Conservation (phyloP, 495 filamentous ascomycete genomes). For the Amniculicola lignicola region DNA sequence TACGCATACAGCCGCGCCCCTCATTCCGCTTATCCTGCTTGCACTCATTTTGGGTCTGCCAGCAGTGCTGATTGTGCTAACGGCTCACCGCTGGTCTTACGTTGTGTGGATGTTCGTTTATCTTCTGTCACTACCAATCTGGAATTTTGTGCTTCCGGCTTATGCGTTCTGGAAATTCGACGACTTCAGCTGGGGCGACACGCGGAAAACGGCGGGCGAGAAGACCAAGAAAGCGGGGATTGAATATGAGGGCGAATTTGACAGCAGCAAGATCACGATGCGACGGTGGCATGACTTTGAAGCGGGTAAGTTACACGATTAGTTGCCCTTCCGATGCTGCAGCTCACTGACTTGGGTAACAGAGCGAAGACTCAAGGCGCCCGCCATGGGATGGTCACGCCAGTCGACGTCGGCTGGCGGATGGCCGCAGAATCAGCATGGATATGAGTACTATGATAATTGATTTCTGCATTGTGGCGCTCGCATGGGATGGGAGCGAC, state of each 20-base stretch:
- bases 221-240: constrained; percentile 77
- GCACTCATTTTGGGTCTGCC: constrained; percentile 91
- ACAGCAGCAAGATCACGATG: constrained; percentile 97
- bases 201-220: constrained; percentile 89
- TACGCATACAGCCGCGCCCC: constrained; percentile 52
- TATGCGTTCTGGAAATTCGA: constrained; percentile 99
- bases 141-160: constrained; percentile 93
- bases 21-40: constrained; percentile 88
- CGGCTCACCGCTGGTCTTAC: constrained; percentile 91
- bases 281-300: constrained; percentile 98
- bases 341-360: constrained; percentile 14
- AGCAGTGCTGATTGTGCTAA: constrained; percentile 88
- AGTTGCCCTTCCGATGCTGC: constrained; percentile 12
- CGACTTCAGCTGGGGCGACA: constrained; percentile 99
- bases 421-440: constrained; percentile 33
- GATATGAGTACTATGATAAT: constrained; percentile 35
- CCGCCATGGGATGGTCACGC: constrained; percentile 41
- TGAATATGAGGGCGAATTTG: constrained; percentile 92
- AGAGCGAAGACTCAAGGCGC: constrained; percentile 45
- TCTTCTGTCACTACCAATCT: constrained; percentile 86
- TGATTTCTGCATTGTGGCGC: constrained; percentile 26
- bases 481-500: constrained; percentile 21
- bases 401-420: constrained; percentile 36
- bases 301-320: constrained; percentile 54
- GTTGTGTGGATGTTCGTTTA: constrained; percentile 98